Evolutionary conservation across 371 early-diverging fungal genomes (phyloP).

Genomic region (Circinella umbellata): DNA sequence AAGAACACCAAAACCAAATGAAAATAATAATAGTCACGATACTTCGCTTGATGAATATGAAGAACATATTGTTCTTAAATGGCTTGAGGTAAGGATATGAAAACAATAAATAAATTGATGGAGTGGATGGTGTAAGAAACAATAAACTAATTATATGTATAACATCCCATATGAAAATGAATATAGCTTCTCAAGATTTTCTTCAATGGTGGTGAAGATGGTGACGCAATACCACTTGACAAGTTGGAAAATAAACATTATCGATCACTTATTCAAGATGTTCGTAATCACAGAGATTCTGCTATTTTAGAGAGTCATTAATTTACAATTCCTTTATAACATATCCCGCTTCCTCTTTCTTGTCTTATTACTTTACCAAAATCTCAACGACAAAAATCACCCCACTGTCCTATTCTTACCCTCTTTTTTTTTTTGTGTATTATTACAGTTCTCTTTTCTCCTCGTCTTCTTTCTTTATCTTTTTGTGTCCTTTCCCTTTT

Average conservation of each 20-base stretch:
- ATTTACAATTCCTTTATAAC: neutral
- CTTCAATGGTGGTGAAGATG: conserved; percentile 88
- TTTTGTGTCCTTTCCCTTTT: no score
- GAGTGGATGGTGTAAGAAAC: no score
- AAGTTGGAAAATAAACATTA: conserved; percentile 81
- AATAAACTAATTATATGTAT: neutral
- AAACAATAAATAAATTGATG: neutral
- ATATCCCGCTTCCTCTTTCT: neutral
- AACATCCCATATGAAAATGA: conserved; percentile 3
- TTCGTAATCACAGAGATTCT: conserved; percentile 19
- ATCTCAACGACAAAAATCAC: no score
- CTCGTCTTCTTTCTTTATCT: neutral
- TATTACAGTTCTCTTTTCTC: neutral
- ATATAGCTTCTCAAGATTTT: conserved; percentile 78
- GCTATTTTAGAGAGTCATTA: neutral
- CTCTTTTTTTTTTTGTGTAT: neutral
- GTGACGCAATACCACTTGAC: conserved; percentile 77
- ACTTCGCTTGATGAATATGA: conserved; percentile 74
- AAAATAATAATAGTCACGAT: conserved; percentile 49
- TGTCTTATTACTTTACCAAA: no score
- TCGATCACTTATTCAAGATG: conserved; percentile 50
- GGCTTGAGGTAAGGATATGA: conserved; percentile 56
- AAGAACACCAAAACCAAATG: conserved; percentile 80
- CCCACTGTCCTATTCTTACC: no score
- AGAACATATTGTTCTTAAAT: conserved; percentile 76